Evolutionary conservation across 345 rosid genomes (phyloP), one percentile per base, ranked within the genome.

Genomic region (Corymbia maculata): DNA sequence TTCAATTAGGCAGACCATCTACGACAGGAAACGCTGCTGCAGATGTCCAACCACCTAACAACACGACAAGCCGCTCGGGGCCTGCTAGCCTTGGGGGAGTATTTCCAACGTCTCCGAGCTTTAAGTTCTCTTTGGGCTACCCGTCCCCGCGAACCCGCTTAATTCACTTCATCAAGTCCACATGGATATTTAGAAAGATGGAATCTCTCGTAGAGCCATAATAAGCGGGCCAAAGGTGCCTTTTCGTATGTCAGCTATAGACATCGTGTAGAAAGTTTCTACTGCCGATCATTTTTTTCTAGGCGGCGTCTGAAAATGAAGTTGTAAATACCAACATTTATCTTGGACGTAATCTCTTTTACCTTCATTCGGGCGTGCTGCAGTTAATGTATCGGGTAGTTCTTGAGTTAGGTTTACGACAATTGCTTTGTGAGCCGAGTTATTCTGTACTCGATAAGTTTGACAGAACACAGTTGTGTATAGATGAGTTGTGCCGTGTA

Each of bases 1-100:
- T 85, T 53, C 30, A 9, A 61, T 61, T 93, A 97, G 99, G 99
- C 99, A 70, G 99, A 98, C 90, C 96, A 98, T 94, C 91, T 98
- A 53, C 95, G 98, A 51, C 95, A 94, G 87, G 97, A 92, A 91
- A 95, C 98, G 8, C 86, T 98, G 92, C 97, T 92, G 89, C 99
- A 96, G 89, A 97, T 97, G 98, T 93, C 92, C 87, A 88, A 93
- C 85, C 92, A 95, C 91, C 92, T 98, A 70, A 96, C 98, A 86
- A 92, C 90, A 50, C 93, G 94, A n/a, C 99, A 97, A 89, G 95
- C 96, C 11, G 99, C 98, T 90, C 92, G 95, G 55, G 97, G 98
- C 14, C 93, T 98, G 88, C 94, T 96, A 70, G 96, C 96, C 17
- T 90, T 96, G 89, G 98, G 98, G 22, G 98, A 98, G 92, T 97